phyloP scores from a whole-genome alignment of 345 rosid genomes.

The Eucalyptus pauciflora region DNA sequence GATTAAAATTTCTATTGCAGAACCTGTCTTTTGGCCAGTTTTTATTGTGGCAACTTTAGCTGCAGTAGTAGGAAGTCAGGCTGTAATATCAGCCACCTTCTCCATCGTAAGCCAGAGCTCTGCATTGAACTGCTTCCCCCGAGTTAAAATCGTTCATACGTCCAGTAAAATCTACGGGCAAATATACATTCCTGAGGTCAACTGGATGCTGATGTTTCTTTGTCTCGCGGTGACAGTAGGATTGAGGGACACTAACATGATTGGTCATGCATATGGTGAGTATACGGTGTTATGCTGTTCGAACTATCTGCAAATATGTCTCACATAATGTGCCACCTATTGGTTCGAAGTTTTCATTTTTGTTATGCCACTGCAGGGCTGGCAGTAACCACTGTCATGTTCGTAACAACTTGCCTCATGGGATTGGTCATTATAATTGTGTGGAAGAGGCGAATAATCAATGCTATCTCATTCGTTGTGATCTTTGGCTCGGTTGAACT shows the following conservation, averaged over 20 bases:
- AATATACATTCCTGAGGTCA: conserved; percentile 83
- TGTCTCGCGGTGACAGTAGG: conserved; percentile 69
- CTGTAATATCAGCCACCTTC: conserved; percentile 87
- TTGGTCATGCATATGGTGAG: conserved; percentile 84
- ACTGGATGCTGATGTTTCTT: conserved; percentile 82
- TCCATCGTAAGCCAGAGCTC: conserved; percentile 77
- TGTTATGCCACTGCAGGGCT: conserved; percentile 30
- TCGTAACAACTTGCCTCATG: conserved; percentile 74
- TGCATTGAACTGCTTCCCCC: conserved; percentile 84
- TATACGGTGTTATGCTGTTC: neutral
- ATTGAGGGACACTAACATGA: conserved; percentile 50
- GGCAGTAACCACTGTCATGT: conserved; percentile 71
- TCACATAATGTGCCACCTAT: neutral
- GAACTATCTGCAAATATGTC: neutral
- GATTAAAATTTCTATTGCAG: conserved; percentile 12
- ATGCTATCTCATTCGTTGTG: conserved; percentile 33
- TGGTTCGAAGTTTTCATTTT: neutral
- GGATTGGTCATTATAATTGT: conserved; percentile 52
- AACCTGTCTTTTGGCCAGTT: conserved; percentile 82
- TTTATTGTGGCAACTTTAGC: conserved; percentile 76
- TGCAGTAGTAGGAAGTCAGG: conserved; percentile 83
- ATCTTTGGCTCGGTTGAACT: conserved; percentile 61
- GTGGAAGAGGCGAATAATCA: conserved; percentile 40
- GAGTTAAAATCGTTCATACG: conserved; percentile 72
- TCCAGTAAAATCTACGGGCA: conserved; percentile 71